Base-by-base conservation (phyloP, 805 yeast genomes). In the Kazachstania viticola region DNA sequence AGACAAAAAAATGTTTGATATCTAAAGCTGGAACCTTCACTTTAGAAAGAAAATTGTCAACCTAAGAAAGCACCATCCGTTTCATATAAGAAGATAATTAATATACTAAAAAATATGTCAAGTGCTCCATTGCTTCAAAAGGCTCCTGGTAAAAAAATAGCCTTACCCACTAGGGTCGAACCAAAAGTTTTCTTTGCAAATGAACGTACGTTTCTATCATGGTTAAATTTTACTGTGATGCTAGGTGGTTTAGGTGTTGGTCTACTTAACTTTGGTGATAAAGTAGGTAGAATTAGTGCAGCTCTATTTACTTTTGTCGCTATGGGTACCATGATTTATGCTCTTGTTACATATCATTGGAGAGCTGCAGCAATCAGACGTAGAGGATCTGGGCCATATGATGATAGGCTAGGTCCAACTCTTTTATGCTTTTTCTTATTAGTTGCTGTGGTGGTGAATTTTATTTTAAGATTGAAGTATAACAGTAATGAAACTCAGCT, bases 101-200 rank as follows among this genome's bases (percentile, higher is more conserved):
- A n/a, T n/a, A n/a, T n/a, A n/a, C n/a, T n/a, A n/a, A n/a, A n/a
- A 19, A 28, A 18, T 15, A 76, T 76, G 84, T 75, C 83, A 3
- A 65, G 51, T 16, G 52, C 82, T 16, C 85, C 88, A 18, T 60
- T 79, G 34, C 62, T 79, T 48, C 87, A 81, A 52, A 69, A 79
- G 30, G 68, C 79, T 11, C 82, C 82, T 28, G 79, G 82, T 38
- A 91, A 91, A 62, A 79, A 97, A 64, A 91, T 91, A 45, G 97
- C 98, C 4, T 69, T 91, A 34, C 99, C 99, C 30, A 93, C 96
- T 14, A 73, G 99, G 42, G 96, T 91, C 15, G 99, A 91, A 62
- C 99, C 99, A 44, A 91, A 91, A 61, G 98, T 91, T 17, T 91
- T 93, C 65, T 91, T 91, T 53, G 98, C 98, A 54, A 91, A 91